A percentile compares a stretch with the other conserved stretches of the same genome.
Evolutionary conservation across 208 protist species (phyloP).

Genomic region (Trypanosoma caninum): DNA sequence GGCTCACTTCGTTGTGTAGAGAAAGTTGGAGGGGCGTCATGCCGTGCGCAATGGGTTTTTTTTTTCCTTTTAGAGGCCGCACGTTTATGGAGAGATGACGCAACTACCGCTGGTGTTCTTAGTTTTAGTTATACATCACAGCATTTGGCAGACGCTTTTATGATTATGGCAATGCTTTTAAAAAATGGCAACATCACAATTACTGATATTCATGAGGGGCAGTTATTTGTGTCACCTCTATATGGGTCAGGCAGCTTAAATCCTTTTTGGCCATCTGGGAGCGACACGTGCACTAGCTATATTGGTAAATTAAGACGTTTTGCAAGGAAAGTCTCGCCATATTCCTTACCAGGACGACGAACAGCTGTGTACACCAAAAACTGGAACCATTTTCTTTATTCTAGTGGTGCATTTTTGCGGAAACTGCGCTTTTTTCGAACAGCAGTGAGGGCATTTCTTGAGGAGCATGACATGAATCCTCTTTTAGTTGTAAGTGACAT

Average conservation of each 20-base stretch:
- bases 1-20: slow-evolving; percentile 3
- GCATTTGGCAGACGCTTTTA: slow-evolving; percentile 47
- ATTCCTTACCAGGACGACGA: not conserved
- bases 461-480: slow-evolving; percentile 42
- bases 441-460: slow-evolving; percentile 31
- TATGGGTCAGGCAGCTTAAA: slow-evolving; percentile 18
- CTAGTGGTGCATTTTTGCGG: slow-evolving; percentile 17
- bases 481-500: slow-evolving; percentile 70
- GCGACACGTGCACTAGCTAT: slow-evolving; percentile 12
- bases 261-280: slow-evolving; percentile 1
- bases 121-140: slow-evolving; percentile 31
- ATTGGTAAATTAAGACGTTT: not conserved
- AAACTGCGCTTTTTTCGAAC: slow-evolving; percentile 33
- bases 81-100: slow-evolving; percentile 20
- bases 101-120: slow-evolving; percentile 10
- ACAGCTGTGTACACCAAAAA: not conserved
- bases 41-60: slow-evolving; percentile 9
- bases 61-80: slow-evolving; percentile 27
- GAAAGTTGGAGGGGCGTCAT: not conserved
- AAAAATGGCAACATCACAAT: slow-evolving; percentile 26
- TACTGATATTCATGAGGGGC: slow-evolving; percentile 24
- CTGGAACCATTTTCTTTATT: slow-evolving; percentile 11
- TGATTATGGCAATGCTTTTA: slow-evolving; percentile 45
- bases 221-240: slow-evolving; percentile 23
- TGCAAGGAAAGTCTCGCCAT: not conserved